Percentiles rank a stretch among this genome's conserved stretches.
Conservation (phyloP, 192 early-diverging fungal genomes). For the Helicostylum pulchrum region DNA sequence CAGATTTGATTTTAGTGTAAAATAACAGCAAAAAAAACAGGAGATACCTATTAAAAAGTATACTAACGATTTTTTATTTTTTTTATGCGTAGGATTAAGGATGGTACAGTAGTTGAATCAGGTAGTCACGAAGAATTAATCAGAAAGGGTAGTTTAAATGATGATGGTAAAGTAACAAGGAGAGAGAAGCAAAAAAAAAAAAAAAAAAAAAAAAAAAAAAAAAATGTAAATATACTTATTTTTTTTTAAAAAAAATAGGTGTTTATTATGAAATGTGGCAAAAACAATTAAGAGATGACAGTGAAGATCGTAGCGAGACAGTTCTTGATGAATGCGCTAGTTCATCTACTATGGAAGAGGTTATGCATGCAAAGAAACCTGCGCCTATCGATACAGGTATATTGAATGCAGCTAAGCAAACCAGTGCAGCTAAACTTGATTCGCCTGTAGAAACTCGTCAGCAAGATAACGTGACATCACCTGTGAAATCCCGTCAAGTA, state of each 20-base stretch:
- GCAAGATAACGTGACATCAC: no score
- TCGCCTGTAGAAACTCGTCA: no score
- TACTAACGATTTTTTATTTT: neutral
- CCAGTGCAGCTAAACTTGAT: no score
- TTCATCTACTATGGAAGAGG: neutral
- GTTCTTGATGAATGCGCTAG: neutral
- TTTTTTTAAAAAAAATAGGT: slow-evolving; percentile 32
- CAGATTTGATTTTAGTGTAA: slow-evolving; percentile 80
- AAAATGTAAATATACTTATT: neutral
- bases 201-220: neutral
- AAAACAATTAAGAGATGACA: slow-evolving; percentile 75
- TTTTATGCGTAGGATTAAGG: slow-evolving; percentile 50
- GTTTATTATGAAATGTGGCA: slow-evolving; percentile 92
- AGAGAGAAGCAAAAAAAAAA: neutral
- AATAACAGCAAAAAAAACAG: neutral
- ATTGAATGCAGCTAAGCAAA: no score
- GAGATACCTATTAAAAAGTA: neutral
- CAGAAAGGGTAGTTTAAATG: slow-evolving; percentile 32
- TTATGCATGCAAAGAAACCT: no score
- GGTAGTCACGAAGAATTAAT: slow-evolving; percentile 83
- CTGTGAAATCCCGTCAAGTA: no score
- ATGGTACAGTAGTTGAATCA: slow-evolving; percentile 76
- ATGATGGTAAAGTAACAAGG: slow-evolving; percentile 29
- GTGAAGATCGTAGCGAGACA: slow-evolving; percentile 11
- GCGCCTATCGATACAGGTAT: no score